phyloP scores from a whole-genome alignment of 352 stramenopile species.

The Peronosclerospora sorghi region DNA sequence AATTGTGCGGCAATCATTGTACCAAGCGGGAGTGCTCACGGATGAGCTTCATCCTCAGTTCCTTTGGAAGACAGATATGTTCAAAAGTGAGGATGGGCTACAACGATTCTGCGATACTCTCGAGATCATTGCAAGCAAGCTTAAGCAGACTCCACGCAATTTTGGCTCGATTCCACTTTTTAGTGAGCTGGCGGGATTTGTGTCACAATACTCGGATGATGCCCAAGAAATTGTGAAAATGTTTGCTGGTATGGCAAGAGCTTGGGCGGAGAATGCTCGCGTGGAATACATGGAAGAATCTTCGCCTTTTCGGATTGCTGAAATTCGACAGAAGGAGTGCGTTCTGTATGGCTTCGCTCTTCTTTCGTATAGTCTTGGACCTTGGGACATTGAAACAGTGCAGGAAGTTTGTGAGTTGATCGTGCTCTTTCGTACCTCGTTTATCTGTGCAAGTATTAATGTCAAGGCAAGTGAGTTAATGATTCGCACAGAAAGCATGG shows the following conservation, averaged over 20 bases:
- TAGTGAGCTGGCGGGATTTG: conserved; percentile 22
- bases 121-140: conserved; percentile 7
- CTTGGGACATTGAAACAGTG: conserved; percentile 4
- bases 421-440: conserved; percentile 32
- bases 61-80: conserved; percentile 36
- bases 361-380: conserved; percentile 14
- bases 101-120: conserved; percentile 16
- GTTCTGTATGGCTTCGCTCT: conserved; percentile 33
- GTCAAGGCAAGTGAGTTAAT: conserved; percentile 10
- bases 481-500: conserved; percentile 9
- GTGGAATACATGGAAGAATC: conserved; percentile 3
- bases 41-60: conserved; percentile 13
- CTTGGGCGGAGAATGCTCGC: conserved; percentile 17
- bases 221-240: conserved; percentile 7
- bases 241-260: conserved; percentile 18
- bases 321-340: no score
- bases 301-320: conserved; percentile 4
- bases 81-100: background rate
- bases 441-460: conserved; percentile 15
- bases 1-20: conserved; percentile 36
- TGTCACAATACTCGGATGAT: conserved; percentile 15
- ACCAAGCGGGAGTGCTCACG: conserved; percentile 31
- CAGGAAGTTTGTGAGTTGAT: conserved; percentile 33
- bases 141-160: conserved; percentile 19
- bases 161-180: conserved; percentile 27